Conservation (phyloP, 2,329 filamentous ascomycete species). For the Curvularia spicifera region DNA sequence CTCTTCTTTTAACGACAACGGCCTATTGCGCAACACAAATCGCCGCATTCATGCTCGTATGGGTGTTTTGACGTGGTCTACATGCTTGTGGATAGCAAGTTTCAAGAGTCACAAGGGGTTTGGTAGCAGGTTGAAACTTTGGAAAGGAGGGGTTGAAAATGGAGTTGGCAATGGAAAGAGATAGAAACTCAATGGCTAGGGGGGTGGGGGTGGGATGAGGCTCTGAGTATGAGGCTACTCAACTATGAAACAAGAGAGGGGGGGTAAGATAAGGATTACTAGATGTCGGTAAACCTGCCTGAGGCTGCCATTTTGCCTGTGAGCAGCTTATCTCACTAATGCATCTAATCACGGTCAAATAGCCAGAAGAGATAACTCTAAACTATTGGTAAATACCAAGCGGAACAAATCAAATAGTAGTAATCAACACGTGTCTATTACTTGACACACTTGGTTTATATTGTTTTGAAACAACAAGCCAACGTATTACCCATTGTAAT, state of each 20-base stretch:
- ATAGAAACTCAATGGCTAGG: neutral
- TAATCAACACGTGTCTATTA: too few species aligned
- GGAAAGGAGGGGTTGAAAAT: neutral
- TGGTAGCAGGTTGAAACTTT: neutral
- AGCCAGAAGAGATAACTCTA: too few species aligned
- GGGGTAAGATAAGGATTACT: neutral
- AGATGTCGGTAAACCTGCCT: neutral
- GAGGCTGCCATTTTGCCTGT: neutral
- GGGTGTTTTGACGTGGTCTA: neutral
- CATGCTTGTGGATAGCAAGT: neutral
- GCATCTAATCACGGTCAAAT: constrained; percentile 20
- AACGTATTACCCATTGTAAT: constrained; percentile 15
- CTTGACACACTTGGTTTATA: constrained; percentile 18
- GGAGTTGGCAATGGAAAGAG: neutral
- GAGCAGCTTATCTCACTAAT: constrained; percentile 23
- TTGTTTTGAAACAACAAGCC: constrained; percentile 11
- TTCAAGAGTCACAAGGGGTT: neutral
- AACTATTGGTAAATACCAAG: too few species aligned
- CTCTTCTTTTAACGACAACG: neutral
- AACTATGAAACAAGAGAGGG: neutral
- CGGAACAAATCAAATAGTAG: too few species aligned
- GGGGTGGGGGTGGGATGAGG: neutral
- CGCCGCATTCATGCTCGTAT: neutral
- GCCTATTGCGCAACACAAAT: neutral
- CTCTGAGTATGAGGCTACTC: neutral